phyloP scores from a whole-genome alignment of 2,329 filamentous ascomycete species.

The Biscogniauxia mediterranea region DNA sequence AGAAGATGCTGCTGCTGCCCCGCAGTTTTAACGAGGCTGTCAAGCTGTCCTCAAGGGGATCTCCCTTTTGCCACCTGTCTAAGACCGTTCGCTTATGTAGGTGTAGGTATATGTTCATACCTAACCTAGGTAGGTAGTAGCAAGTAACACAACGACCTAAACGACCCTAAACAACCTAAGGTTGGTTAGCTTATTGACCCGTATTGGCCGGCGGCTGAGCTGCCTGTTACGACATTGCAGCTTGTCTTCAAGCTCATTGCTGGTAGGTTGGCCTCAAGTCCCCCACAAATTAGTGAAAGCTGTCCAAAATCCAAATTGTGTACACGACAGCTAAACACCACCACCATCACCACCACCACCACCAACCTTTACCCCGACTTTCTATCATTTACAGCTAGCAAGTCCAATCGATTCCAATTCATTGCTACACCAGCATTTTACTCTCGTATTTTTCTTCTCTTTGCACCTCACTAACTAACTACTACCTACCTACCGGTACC shows the following conservation, averaged over 20 bases:
- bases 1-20: neutral
- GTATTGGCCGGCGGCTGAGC: too few relatives aligned
- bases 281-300: conserved; percentile 36
- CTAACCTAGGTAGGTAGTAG: too few relatives aligned
- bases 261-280: neutral
- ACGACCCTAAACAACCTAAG: too few relatives aligned
- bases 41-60: neutral
- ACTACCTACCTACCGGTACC: neutral
- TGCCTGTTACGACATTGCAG: too few relatives aligned
- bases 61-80: neutral
- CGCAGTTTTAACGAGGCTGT: neutral
- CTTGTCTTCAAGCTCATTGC: neutral
- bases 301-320: conserved; percentile 33
- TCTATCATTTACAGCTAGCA: conserved; percentile 2
- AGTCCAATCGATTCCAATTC: conserved; percentile 1
- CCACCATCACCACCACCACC: neutral
- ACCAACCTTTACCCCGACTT: neutral
- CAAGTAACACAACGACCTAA: neutral
- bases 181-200: neutral
- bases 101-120: too few relatives aligned
- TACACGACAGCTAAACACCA: conserved; percentile 20
- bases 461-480: neutral
- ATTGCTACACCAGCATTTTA: neutral
- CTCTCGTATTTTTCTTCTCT: neutral
- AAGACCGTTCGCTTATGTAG: neutral